A percentile compares a stretch with the other conserved stretches of the same genome.
Conservation (phyloP, 2,329 filamentous ascomycete species). For the Dactylellina leptospora region DNA sequence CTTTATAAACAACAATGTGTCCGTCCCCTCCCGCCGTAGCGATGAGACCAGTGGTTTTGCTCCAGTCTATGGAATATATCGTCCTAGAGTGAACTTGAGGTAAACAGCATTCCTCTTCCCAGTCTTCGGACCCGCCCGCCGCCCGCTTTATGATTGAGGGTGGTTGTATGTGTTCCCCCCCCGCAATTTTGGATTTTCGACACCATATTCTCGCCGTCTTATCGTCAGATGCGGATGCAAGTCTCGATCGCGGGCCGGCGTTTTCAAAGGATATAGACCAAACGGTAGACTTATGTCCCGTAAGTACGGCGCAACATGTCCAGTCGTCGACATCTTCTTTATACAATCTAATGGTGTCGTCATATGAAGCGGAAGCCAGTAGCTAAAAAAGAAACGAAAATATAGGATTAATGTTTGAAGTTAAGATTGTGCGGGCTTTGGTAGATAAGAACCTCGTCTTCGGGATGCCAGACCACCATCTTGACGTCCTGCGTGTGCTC, state of each 20-base stretch:
- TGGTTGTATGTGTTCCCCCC: constrained; percentile 64
- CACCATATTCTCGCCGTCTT: constrained; percentile 81
- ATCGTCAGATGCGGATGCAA: constrained; percentile 88
- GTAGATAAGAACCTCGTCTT: constrained; percentile 61
- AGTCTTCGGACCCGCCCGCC: constrained; percentile 76
- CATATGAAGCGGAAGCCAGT: constrained; percentile 90
- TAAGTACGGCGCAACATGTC: constrained; percentile 83
- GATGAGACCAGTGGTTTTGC: constrained; percentile 75
- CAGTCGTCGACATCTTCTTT: constrained; percentile 92
- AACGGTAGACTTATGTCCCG: constrained; percentile 84
- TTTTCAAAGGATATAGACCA: constrained; percentile 82
- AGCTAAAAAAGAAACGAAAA: constrained; percentile 63
- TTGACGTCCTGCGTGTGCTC: constrained; percentile 98
- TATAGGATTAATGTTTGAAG: constrained; percentile 54
- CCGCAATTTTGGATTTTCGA: constrained; percentile 65
- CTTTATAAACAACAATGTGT: constrained; percentile 78
- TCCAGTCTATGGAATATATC: constrained; percentile 88
- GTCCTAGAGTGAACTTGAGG: constrained; percentile 80
- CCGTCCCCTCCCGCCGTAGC: constrained; percentile 93
- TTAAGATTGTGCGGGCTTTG: constrained; percentile 61
- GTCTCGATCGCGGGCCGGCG: constrained; percentile 66
- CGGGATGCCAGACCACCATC: constrained; percentile 88
- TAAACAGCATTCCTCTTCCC: constrained; percentile 79
- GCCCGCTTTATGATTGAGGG: constrained; percentile 86
- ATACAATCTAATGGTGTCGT: constrained; percentile 89